These are phyloP conservation scores for Fusarium sp. DNA, from an alignment of 2,329 filamentous ascomycete genomes.

Conservation along the genomic window DNA sequence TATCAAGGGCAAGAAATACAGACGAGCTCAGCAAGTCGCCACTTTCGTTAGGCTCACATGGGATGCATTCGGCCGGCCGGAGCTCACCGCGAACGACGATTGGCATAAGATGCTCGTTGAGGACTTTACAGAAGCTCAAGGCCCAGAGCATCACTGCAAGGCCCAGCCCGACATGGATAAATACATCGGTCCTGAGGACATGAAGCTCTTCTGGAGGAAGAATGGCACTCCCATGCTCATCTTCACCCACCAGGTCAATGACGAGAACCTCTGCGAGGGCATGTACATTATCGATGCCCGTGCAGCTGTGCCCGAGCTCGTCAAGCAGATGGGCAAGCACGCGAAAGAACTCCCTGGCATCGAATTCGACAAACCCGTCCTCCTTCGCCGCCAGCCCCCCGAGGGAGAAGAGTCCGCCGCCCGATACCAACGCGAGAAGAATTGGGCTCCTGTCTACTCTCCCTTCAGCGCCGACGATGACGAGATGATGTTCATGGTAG, in stretches of 20 bases:
- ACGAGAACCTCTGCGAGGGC: conserved; percentile 34
- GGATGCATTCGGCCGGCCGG: conserved; percentile 29
- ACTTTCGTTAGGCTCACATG: conserved; percentile 32
- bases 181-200: conserved; percentile 37
- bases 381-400: conserved; percentile 28
- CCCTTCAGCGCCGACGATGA: conserved; percentile 29
- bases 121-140: conserved; percentile 25
- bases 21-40: conserved; percentile 30
- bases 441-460: conserved; percentile 32
- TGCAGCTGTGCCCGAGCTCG: conserved; percentile 32
- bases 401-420: conserved; percentile 17
- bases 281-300: conserved; percentile 35
- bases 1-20: conserved; percentile 33
- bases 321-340: conserved; percentile 24
- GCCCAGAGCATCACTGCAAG: conserved; percentile 35
- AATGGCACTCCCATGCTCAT: conserved; percentile 35
- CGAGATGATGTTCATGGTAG: conserved; percentile 38
- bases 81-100: conserved; percentile 25
- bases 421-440: conserved; percentile 36
- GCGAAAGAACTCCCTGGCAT: conserved; percentile 25
- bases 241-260: conserved; percentile 34
- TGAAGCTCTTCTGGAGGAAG: conserved; percentile 38
- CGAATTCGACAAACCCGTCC: conserved; percentile 26
- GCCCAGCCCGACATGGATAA: conserved; percentile 34
- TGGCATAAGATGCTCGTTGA: conserved; percentile 35